These are phyloP conservation scores for Vigna hirtella DNA, from an alignment of 306 rosid species.

Conservation along the genomic window DNA sequence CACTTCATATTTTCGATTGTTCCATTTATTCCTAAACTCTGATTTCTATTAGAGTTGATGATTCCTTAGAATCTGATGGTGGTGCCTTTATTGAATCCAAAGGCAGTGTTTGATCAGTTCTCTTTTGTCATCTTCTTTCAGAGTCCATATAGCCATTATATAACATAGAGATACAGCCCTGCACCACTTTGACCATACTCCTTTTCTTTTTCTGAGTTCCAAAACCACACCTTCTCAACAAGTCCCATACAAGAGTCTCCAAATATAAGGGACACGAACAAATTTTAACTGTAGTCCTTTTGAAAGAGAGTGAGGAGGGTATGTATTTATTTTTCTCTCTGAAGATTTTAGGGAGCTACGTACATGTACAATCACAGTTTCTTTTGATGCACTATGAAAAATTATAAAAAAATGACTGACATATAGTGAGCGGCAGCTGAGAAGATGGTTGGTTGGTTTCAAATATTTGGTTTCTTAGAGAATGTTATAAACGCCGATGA, in stretches of 20 bases:
- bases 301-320: neutral
- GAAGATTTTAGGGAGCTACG: neutral
- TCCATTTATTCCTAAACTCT: no score
- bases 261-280: neutral
- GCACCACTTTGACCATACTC: neutral
- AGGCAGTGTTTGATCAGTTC: neutral
- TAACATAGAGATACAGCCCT: no score
- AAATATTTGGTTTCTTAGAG: neutral
- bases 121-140: neutral
- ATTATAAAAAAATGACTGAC: neutral
- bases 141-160: neutral
- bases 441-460: neutral
- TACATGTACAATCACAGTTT: neutral
- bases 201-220: neutral
- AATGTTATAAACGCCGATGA: neutral
- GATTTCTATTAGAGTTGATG: no score
- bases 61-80: neutral
- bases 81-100: neutral
- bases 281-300: neutral
- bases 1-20: no score
- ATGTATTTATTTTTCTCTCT: neutral
- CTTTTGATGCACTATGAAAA: neutral
- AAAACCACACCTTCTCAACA: neutral
- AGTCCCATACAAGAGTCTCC: neutral
- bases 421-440: neutral